phyloP scores from a whole-genome alignment of 139 green algal species.

The Yamagishiella unicocca region DNA sequence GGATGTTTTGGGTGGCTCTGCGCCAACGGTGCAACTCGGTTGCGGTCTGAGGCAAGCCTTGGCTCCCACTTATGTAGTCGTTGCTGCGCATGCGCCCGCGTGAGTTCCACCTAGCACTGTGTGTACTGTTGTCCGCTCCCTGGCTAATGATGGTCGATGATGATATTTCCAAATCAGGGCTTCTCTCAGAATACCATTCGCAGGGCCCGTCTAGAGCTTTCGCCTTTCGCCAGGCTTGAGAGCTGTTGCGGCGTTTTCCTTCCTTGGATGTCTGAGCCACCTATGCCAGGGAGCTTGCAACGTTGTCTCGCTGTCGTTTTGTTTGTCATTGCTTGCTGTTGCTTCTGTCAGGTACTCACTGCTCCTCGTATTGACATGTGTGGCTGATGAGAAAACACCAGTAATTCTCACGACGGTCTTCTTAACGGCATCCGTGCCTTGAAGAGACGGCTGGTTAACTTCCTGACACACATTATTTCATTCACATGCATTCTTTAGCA shows the following conservation, averaged over 20 bases:
- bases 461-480: slow-evolving; percentile 23
- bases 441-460: slow-evolving; percentile 37
- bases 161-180: slow-evolving; percentile 58
- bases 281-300: too few relatives aligned
- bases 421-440: slow-evolving; percentile 33
- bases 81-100: background rate
- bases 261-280: slow-evolving; percentile 72
- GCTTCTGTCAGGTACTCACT: background rate
- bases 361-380: background rate
- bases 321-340: background rate
- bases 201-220: slow-evolving; percentile 66
- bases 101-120: background rate
- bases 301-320: too few relatives aligned
- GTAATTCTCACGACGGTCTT: slow-evolving; percentile 51
- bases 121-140: background rate
- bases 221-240: slow-evolving; percentile 70
- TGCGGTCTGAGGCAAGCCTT: slow-evolving; percentile 44
- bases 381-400: slow-evolving; percentile 41
- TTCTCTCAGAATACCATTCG: slow-evolving; percentile 67
- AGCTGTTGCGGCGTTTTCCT: slow-evolving; percentile 64
- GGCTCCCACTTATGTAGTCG: too few relatives aligned
- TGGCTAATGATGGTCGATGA: slow-evolving; percentile 42
- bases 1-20: background rate
- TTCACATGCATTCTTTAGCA: background rate
- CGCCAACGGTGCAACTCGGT: slow-evolving; percentile 23